Percentiles rank a stretch among this genome's conserved stretches.
Conservation (phyloP, 2,329 filamentous ascomycete species). For the Calonectria honghensis region DNA sequence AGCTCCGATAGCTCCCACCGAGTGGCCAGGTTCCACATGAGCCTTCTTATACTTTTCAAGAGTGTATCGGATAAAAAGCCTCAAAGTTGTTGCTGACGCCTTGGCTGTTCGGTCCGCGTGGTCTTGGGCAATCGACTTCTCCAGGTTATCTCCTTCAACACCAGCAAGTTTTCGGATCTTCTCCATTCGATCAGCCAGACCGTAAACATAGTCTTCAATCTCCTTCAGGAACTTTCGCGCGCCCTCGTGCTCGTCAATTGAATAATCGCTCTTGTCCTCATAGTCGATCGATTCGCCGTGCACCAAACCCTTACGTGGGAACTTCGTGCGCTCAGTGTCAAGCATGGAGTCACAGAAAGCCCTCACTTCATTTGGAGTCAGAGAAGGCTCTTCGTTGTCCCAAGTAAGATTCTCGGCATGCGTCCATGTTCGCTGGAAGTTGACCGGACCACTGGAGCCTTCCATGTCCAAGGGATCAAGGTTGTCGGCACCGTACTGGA, state of each 20-base stretch:
- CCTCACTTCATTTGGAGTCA: constrained; percentile 85
- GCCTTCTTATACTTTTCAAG: constrained; percentile 93
- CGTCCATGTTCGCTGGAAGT: constrained; percentile 93
- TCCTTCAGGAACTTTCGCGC: constrained; percentile 87
- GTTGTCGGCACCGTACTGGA: constrained; percentile 97
- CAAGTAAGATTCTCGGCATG: constrained; percentile 86
- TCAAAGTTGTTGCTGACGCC: constrained; percentile 84
- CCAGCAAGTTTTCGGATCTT: constrained; percentile 71
- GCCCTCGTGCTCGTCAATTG: constrained; percentile 87
- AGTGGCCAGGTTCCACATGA: constrained; percentile 94
- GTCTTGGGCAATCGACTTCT: constrained; percentile 57
- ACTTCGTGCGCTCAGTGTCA: constrained; percentile 74
- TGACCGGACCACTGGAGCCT: constrained; percentile 91
- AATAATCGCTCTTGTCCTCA: constrained; percentile 80
- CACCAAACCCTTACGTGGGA: constrained; percentile 79
- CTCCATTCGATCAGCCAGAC: constrained; percentile 76
- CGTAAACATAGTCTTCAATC: constrained; percentile 82
- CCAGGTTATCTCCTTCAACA: constrained; percentile 61
- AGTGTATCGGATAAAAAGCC: constrained; percentile 86
- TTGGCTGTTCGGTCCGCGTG: constrained; percentile 86
- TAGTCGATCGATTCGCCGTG: constrained; percentile 79
- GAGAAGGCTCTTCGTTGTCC: constrained; percentile 82
- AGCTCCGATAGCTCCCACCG: constrained; percentile 95
- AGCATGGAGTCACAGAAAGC: constrained; percentile 81
- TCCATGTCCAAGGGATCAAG: constrained; percentile 99